Evolutionary conservation across 176 grass and related monocot genomes (phyloP).

Genomic region (Thinopyrum elongatum): DNA sequence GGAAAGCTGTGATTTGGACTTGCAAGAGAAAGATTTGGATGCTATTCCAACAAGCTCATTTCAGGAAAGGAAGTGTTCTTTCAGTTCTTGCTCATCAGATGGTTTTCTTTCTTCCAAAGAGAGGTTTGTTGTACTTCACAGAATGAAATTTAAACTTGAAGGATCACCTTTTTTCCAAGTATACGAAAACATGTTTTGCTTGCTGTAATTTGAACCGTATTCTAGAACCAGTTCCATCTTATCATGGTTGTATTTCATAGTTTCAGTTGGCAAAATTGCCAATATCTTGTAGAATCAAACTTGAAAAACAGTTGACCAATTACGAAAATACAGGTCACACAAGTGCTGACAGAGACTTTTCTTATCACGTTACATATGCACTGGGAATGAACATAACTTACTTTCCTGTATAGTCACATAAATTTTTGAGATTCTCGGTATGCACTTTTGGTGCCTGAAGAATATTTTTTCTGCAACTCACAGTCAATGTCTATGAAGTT

Average conservation of each 20-base stretch:
- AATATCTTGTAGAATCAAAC: not conserved
- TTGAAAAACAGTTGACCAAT: not conserved
- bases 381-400: not conserved
- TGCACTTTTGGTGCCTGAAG: not conserved
- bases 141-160: not conserved
- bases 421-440: not conserved
- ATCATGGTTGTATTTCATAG: constrained; percentile 1
- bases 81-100: constrained; percentile 65
- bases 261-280: constrained; percentile 1
- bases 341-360: not conserved
- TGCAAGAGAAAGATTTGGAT: constrained; percentile 42
- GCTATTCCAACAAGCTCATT: constrained; percentile 24
- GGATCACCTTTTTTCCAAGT: not conserved
- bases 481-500: constrained; percentile 3
- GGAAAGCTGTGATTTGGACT: constrained; percentile 34
- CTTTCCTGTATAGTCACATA: not conserved
- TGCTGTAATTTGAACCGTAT: constrained; percentile 13
- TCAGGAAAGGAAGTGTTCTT: constrained; percentile 62
- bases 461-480: not conserved
- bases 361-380: not conserved
- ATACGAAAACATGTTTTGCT: not conserved
- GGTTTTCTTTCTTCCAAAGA: constrained; percentile 51
- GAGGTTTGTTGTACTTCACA: constrained; percentile 39
- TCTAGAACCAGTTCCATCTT: not conserved
- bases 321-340: not conserved